Conservation (phyloP, 208 protist species). For the Acanthamoeba royreba region DNA sequence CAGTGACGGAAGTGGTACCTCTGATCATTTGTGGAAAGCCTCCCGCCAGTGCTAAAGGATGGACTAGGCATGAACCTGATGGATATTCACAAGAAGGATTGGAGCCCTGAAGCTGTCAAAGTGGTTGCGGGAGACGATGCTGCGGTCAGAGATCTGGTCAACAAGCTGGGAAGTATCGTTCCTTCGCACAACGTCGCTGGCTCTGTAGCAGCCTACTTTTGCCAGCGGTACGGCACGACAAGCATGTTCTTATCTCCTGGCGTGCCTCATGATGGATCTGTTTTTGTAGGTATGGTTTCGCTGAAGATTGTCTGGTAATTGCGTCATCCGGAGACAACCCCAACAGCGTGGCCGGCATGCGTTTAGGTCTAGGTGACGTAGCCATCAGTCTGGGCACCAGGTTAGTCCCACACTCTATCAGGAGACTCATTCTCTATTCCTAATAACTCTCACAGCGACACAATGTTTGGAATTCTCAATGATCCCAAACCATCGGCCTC, state of each 20-base stretch:
- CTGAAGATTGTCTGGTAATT: not conserved
- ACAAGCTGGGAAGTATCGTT: conserved; percentile 16
- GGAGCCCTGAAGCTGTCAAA: conserved; percentile 18
- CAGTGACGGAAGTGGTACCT: conserved; percentile 57
- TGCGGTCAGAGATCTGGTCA: not conserved
- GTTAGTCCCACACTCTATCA: not conserved
- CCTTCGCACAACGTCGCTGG: conserved; percentile 33
- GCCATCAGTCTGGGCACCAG: conserved; percentile 65
- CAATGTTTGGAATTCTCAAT: not conserved
- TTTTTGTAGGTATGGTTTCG: conserved; percentile 36
- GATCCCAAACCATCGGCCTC: not conserved
- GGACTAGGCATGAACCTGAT: conserved; percentile 76
- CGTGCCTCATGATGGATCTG: not conserved
- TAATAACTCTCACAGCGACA: not conserved
- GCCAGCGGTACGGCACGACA: not conserved
- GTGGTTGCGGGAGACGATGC: not conserved
- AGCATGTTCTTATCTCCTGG: not conserved
- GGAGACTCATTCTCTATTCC: conserved; percentile 52
- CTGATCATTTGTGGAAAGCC: too few relatives aligned
- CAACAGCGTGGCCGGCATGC: conserved; percentile 53
- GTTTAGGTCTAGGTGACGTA: conserved; percentile 52
- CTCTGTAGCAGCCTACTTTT: conserved; percentile 44
- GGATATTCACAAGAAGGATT: conserved; percentile 61
- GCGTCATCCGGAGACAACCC: conserved; percentile 64
- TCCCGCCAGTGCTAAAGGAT: too few relatives aligned